Conservation (phyloP, 2,329 filamentous ascomycete genomes). For the Zelopaecilomyces penicillatus region DNA sequence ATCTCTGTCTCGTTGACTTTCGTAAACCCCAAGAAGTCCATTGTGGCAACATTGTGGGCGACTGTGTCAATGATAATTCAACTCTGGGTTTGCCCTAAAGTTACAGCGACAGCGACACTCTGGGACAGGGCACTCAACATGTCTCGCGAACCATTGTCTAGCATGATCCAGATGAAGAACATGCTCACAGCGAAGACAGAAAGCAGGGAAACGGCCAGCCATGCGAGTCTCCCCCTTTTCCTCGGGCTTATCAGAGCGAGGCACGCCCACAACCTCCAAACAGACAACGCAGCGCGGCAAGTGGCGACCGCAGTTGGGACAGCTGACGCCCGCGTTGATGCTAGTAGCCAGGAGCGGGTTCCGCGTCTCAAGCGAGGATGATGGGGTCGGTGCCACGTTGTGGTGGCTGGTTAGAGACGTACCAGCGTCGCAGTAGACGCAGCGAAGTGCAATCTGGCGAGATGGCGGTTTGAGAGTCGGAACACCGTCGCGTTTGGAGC, state of each 20-base stretch:
- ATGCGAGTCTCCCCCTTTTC: constrained; percentile 39
- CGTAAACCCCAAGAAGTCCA: no score
- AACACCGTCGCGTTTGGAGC: constrained; percentile 54
- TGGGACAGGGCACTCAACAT: constrained; percentile 59
- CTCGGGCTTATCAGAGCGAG: constrained; percentile 51
- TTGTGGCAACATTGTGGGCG: no score
- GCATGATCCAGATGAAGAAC: constrained; percentile 61
- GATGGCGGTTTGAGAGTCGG: constrained; percentile 57
- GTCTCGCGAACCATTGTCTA: constrained; percentile 55
- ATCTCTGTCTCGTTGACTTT: no score
- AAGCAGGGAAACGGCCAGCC: constrained; percentile 56
- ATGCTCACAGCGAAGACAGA: constrained; percentile 61
- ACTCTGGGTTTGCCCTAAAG: constrained; percentile 50
- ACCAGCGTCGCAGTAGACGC: constrained; percentile 64
- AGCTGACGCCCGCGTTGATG: constrained; percentile 54
- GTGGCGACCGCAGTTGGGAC: constrained; percentile 58
- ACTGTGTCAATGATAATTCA: constrained; percentile 37
- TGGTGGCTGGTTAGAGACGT: constrained; percentile 39
- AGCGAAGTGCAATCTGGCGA: constrained; percentile 65
- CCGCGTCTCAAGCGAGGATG: constrained; percentile 27
- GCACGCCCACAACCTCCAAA: constrained; percentile 56
- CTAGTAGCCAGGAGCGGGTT: constrained; percentile 51
- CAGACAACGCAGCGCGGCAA: constrained; percentile 61
- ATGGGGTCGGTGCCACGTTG: constrained; percentile 12
- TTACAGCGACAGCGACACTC: constrained; percentile 60